phyloP scores from a whole-genome alignment of 2,329 filamentous ascomycete genomes.

The Botrytis cinerea region DNA sequence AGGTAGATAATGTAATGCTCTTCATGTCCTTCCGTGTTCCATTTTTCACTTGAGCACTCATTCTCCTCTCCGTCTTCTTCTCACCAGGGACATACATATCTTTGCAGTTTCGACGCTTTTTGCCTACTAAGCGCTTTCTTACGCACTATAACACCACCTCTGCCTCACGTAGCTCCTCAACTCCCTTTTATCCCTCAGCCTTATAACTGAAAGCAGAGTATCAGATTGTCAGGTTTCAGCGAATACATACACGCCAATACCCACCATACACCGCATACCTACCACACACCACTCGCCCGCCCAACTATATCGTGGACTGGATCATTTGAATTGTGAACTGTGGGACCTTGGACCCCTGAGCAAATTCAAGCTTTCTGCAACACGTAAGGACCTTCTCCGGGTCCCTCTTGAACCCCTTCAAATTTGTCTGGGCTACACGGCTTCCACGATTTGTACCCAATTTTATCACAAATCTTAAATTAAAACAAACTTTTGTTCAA shows the following conservation, averaged over 20 bases:
- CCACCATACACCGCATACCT: neutral
- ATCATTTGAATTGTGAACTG: neutral
- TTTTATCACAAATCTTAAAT: slow-evolving; percentile 1
- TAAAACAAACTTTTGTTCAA: neutral
- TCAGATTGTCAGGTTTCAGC: neutral
- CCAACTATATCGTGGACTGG: neutral
- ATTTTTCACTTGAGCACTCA: neutral
- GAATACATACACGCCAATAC: neutral
- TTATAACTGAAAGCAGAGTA: neutral
- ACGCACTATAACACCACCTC: neutral
- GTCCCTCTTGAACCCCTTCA: neutral
- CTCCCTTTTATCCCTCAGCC: neutral
- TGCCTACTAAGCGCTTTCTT: neutral
- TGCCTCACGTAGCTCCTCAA: neutral
- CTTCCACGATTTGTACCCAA: neutral
- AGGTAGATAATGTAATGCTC: neutral
- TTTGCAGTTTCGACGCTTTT: neutral
- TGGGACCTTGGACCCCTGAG: slow-evolving; percentile 9
- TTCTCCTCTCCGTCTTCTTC: neutral
- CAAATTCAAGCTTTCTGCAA: slow-evolving; percentile 23
- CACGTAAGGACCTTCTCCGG: neutral
- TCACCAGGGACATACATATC: neutral
- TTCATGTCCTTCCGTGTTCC: neutral
- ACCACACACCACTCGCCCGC: neutral
- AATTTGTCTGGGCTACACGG: neutral